Conservation (phyloP, 306 rosid species). For the Cicer pinnatifidum region DNA sequence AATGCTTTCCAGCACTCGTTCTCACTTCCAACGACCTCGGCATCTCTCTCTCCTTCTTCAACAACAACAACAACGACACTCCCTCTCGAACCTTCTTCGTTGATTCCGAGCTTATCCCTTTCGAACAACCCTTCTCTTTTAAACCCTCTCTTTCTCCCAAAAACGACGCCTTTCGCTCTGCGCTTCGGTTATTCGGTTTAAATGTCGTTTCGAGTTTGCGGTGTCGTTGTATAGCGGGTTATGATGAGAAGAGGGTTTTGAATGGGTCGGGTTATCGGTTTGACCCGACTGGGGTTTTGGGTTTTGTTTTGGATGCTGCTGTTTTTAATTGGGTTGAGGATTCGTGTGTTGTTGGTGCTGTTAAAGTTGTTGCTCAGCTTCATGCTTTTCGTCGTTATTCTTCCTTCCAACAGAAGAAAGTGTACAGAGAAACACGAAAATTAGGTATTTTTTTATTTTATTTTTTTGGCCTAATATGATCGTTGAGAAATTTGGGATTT, state of each 20-base stretch:
- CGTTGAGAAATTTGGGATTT: not conserved
- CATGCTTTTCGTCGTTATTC: conserved; percentile 49
- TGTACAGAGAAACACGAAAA: conserved; percentile 4
- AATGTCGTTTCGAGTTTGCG: conserved; percentile 33
- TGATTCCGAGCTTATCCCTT: conserved; percentile 41
- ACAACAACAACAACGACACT: not conserved
- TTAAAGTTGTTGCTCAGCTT: conserved; percentile 41
- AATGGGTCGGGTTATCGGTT: not conserved
- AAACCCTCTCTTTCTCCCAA: not conserved
- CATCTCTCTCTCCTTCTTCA: conserved; percentile 47
- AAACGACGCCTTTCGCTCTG: conserved; percentile 24
- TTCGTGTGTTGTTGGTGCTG: conserved; percentile 40
- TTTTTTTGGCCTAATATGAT: not conserved
- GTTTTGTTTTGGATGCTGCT: conserved; percentile 44
- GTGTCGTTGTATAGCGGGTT: conserved; percentile 37
- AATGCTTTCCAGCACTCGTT: conserved; percentile 46
- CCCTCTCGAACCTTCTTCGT: conserved; percentile 1
- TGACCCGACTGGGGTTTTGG: conserved; percentile 38
- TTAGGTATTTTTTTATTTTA: conserved; percentile 27
- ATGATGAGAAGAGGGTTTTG: not conserved
- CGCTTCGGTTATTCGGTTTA: conserved; percentile 43
- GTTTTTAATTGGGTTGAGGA: conserved; percentile 47
- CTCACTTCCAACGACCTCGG: conserved; percentile 30
- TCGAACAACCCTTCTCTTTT: conserved; percentile 40
- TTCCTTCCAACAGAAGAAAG: conserved; percentile 31